A percentile compares a stretch with the other conserved stretches of the same genome.
Evolutionary conservation across 768 basidiomycete genomes (phyloP).

Genomic region (Serendipita sp.): DNA sequence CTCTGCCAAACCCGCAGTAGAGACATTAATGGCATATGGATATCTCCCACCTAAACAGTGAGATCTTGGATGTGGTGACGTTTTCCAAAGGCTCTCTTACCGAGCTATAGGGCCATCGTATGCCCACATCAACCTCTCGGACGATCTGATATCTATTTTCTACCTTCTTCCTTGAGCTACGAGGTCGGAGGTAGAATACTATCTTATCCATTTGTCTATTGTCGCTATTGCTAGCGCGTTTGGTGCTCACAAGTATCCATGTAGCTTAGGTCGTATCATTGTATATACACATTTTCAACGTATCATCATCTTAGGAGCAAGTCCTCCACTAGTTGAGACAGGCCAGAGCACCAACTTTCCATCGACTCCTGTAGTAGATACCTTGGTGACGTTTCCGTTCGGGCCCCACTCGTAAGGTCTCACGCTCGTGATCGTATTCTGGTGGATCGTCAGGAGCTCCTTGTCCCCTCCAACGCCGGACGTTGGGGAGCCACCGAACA

Average conservation of each 20-base stretch:
- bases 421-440: slow-evolving; percentile 95
- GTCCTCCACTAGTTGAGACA: slow-evolving; percentile 31
- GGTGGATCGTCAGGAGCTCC: slow-evolving; percentile 79
- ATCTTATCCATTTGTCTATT: too few relatives aligned
- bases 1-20: slow-evolving; percentile 1
- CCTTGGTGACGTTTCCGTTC: slow-evolving; percentile 44
- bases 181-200: too few relatives aligned
- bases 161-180: too few relatives aligned
- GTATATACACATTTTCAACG: background rate
- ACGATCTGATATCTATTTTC: too few relatives aligned
- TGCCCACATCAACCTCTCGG: too few relatives aligned
- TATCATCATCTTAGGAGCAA: slow-evolving; percentile 7
- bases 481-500: slow-evolving; percentile 16
- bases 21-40: background rate
- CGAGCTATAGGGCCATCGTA: too few relatives aligned
- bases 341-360: slow-evolving; percentile 88
- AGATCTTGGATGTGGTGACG: background rate
- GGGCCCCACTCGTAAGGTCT: slow-evolving; percentile 47
- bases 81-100: too few relatives aligned
- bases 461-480: slow-evolving; percentile 17
- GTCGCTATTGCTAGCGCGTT: background rate
- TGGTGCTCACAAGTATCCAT: background rate
- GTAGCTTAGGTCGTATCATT: background rate
- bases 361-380: slow-evolving; percentile 89
- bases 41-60: background rate